Percentiles rank a stretch among this genome's conserved stretches.
phyloP scores from a whole-genome alignment of 164 flowering plant species.

The Macadamia tetraphylla region DNA sequence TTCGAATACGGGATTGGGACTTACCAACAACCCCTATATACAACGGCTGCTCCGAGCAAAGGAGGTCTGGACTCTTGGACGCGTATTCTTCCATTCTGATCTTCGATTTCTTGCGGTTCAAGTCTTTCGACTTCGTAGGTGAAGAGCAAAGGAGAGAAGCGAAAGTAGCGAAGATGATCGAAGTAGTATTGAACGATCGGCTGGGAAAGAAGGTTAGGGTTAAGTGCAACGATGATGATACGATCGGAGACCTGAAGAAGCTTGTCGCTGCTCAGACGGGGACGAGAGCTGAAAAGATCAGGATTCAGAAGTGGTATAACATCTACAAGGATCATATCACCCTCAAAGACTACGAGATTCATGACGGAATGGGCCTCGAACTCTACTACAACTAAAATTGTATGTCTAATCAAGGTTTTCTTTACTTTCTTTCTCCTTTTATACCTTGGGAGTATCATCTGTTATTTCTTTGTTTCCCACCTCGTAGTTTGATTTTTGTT shows the following conservation, averaged over 20 bases:
- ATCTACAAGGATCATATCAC: slow-evolving; percentile 91
- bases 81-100: no score
- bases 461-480: no score
- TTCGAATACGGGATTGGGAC: no score
- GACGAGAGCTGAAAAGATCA: slow-evolving; percentile 67
- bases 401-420: no score
- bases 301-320: slow-evolving; percentile 90
- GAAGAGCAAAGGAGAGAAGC: not conserved
- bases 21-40: no score
- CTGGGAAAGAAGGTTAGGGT: slow-evolving; percentile 90
- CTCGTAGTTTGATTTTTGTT: no score
- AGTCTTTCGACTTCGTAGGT: no score
- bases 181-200: slow-evolving; percentile 89
- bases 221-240: slow-evolving; percentile 95
- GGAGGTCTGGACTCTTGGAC: no score
- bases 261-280: slow-evolving; percentile 93
- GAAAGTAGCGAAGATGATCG: slow-evolving; percentile 56
- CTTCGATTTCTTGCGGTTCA: no score
- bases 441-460: no score
- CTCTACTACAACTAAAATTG: slow-evolving; percentile 66
- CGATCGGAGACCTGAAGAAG: slow-evolving; percentile 91
- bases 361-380: slow-evolving; percentile 96
- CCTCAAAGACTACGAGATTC: slow-evolving; percentile 87
- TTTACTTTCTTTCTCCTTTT: no score
- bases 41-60: no score